These are phyloP conservation scores for Fusarium xylarioides DNA, from an alignment of 2,329 filamentous ascomycete species.

Conservation along the genomic window DNA sequence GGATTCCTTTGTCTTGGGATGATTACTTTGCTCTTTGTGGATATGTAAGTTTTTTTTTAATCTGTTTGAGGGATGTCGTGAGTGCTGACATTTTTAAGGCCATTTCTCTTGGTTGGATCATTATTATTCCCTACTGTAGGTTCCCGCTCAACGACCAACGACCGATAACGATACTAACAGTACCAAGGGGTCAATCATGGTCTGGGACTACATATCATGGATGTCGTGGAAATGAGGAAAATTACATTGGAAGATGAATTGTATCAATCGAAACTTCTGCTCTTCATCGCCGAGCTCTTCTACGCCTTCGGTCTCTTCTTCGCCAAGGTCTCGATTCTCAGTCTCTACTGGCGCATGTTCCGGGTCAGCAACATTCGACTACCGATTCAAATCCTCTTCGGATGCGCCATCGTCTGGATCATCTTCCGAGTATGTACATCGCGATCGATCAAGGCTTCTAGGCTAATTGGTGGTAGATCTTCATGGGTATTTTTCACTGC, in stretches of 20 bases:
- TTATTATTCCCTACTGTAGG: slow-evolving; percentile 33
- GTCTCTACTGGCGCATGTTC: slow-evolving; percentile 47
- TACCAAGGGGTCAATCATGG: slow-evolving; percentile 23
- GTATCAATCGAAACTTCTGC: slow-evolving; percentile 2
- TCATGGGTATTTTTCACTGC: slow-evolving; percentile 35
- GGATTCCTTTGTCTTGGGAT: slow-evolving; percentile 24
- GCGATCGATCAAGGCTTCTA: background rate
- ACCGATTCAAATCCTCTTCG: slow-evolving; percentile 42
- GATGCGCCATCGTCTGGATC: slow-evolving; percentile 40
- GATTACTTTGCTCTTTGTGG: slow-evolving; percentile 36
- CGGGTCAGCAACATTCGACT: slow-evolving; percentile 35
- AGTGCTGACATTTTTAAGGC: background rate
- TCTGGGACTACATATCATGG: slow-evolving; percentile 24
- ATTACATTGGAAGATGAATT: background rate
- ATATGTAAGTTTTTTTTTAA: slow-evolving; percentile 13
- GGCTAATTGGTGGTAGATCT: background rate
- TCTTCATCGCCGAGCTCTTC: slow-evolving; percentile 40
- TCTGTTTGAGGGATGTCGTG: background rate
- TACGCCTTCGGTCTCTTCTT: slow-evolving; percentile 44
- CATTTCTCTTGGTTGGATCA: slow-evolving; percentile 25
- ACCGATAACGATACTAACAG: background rate
- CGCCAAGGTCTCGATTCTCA: slow-evolving; percentile 42
- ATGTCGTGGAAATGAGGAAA: background rate
- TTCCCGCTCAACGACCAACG: background rate
- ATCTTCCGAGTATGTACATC: slow-evolving; percentile 34